Conservation (phyloP, 495 filamentous ascomycete species). For the Platismatia glauca region DNA sequence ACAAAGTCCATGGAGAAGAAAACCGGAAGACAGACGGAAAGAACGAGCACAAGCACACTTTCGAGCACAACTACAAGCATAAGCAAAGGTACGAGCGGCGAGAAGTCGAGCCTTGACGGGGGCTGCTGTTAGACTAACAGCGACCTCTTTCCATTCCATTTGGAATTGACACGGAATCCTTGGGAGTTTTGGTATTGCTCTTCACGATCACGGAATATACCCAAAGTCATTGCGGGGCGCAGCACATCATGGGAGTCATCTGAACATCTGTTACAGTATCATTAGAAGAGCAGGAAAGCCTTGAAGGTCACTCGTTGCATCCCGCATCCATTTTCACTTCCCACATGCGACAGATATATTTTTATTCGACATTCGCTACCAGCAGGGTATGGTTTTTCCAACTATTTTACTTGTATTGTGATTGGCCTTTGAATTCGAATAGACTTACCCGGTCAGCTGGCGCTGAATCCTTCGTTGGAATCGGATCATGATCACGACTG, state of each 20-base stretch:
- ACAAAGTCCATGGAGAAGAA: constrained; percentile 37
- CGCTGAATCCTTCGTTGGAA: constrained; percentile 17
- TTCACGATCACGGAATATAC: constrained; percentile 16
- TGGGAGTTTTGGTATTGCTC: constrained; percentile 7
- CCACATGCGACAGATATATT: not conserved
- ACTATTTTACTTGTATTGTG: not conserved
- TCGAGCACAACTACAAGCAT: constrained; percentile 5
- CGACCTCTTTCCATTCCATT: constrained; percentile 1
- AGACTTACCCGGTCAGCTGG: constrained; percentile 14
- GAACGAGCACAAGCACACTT: constrained; percentile 6
- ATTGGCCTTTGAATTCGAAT: constrained; percentile 7
- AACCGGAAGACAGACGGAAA: constrained; percentile 14
- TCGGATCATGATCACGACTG: constrained; percentile 9
- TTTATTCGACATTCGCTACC: constrained; percentile 15
- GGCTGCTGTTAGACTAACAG: not conserved
- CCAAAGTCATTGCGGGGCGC: constrained; percentile 14
- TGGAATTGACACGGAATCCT: not conserved
- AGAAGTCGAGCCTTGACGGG: constrained; percentile 10
- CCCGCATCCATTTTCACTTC: constrained; percentile 3
- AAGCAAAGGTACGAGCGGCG: constrained; percentile 10
- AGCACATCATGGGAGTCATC: not conserved
- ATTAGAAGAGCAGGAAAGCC: constrained; percentile 15
- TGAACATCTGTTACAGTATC: not conserved
- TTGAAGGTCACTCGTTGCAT: constrained; percentile 21
- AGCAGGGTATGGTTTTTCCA: constrained; percentile 13